Percentiles rank a stretch among this genome's conserved stretches.
phyloP scores from a whole-genome alignment of 2,329 filamentous ascomycete species.

The Fusarium nurragi region DNA sequence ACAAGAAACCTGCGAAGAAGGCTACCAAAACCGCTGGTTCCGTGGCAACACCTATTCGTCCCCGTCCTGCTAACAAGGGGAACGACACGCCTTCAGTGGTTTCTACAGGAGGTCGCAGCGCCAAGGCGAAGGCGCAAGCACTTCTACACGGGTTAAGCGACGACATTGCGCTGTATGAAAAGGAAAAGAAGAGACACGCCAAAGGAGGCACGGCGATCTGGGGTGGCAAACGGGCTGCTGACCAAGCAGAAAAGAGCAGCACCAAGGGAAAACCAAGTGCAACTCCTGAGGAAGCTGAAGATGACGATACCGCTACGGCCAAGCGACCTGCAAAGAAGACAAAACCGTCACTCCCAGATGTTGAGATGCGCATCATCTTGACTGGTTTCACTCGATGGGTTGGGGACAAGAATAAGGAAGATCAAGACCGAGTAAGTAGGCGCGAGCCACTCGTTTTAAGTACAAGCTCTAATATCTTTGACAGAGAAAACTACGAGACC shows the following conservation, averaged over 20 bases:
- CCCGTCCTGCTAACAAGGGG: conserved; percentile 72
- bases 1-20: conserved; percentile 46
- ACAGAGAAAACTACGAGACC: conserved; percentile 80
- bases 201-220: conserved; percentile 62
- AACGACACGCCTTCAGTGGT: conserved; percentile 78
- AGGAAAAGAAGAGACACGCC: conserved; percentile 81
- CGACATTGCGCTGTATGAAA: conserved; percentile 91
- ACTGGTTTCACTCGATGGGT: conserved; percentile 89
- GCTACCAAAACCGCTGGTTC: conserved; percentile 23
- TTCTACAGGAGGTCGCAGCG: conserved; percentile 80
- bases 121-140: conserved; percentile 84
- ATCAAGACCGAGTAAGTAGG: conserved; percentile 77
- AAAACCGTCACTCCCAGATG: conserved; percentile 67
- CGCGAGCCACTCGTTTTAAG: not conserved
- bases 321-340: conserved; percentile 68
- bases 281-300: conserved; percentile 57
- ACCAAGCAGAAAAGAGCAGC: conserved; percentile 64
- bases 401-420: conserved; percentile 75
- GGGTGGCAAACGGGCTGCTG: conserved; percentile 71
- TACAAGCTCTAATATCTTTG: conserved; percentile 30
- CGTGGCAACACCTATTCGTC: conserved; percentile 53
- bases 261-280: conserved; percentile 56
- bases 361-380: conserved; percentile 79
- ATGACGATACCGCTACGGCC: conserved; percentile 55
- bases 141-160: conserved; percentile 79